Conservation (phyloP, 495 filamentous ascomycete species). For the Penicillium salamii region DNA sequence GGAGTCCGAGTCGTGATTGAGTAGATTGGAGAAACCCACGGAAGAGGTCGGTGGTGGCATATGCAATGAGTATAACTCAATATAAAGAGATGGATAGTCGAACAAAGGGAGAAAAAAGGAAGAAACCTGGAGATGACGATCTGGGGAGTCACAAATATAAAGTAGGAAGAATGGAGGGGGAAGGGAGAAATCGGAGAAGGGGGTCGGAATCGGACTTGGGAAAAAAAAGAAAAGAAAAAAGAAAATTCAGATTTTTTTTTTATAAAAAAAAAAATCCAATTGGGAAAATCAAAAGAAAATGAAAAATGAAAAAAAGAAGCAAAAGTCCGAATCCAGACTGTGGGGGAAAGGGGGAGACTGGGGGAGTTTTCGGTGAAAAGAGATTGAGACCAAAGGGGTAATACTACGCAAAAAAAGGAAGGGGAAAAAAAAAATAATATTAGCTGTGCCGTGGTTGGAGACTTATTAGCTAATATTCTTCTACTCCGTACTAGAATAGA, state of each 20-base stretch:
- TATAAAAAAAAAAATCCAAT: constrained; percentile 14
- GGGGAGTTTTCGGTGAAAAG: constrained; percentile 7
- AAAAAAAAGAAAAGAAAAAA: constrained; percentile 9
- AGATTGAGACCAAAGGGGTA: constrained; percentile 7
- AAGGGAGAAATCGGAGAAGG: constrained; percentile 37
- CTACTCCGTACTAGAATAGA: no score
- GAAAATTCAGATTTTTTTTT: constrained; percentile 5
- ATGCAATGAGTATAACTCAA: no score
- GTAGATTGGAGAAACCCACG: constrained; percentile 75
- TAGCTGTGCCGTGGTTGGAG: no score
- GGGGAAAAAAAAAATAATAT: constrained; percentile 19
- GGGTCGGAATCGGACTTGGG: constrained; percentile 36
- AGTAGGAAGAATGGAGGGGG: constrained; percentile 43
- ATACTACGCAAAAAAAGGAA: constrained; percentile 12
- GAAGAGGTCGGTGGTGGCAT: constrained; percentile 72
- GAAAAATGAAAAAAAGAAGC: constrained; percentile 10
- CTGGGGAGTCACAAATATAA: constrained; percentile 41
- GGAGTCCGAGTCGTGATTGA: constrained; percentile 52
- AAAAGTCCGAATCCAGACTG: constrained; percentile 4
- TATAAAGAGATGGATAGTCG: no score
- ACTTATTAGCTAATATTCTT: no score
- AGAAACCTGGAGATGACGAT: constrained; percentile 33
- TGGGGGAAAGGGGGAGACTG: constrained; percentile 12
- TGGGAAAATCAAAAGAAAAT: constrained; percentile 18
- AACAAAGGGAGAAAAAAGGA: constrained; percentile 10